These are phyloP conservation scores for Cercospora beticola DNA, from an alignment of 2,329 filamentous ascomycete species.

Conservation along the genomic window DNA sequence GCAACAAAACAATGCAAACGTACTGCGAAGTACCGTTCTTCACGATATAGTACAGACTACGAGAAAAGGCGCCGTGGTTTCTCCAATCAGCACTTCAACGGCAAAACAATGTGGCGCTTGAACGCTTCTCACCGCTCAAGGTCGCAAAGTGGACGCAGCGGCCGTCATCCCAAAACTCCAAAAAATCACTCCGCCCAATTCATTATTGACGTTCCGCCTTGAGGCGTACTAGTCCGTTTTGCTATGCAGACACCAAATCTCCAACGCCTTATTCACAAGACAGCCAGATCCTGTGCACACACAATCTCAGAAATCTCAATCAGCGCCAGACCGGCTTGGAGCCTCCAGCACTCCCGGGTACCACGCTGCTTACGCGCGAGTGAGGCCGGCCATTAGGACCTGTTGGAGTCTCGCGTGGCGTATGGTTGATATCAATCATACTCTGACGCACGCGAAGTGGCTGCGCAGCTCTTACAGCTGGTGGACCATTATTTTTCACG, in stretches of 20 bases:
- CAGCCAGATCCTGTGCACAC: not conserved
- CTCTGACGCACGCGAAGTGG: slow-evolving; percentile 19
- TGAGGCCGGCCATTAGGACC: slow-evolving; percentile 13
- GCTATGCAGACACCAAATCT: not conserved
- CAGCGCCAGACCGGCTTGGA: slow-evolving; percentile 17
- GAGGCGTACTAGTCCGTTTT: not conserved
- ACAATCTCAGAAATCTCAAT: not conserved
- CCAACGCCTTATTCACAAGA: not conserved
- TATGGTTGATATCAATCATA: slow-evolving; percentile 24
- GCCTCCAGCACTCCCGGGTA: slow-evolving; percentile 11
- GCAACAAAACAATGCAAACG: not conserved
- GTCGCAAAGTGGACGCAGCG: not conserved
- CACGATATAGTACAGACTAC: slow-evolving; percentile 5
- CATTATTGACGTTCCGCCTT: not conserved
- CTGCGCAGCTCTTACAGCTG: slow-evolving; percentile 10
- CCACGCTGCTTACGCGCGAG: slow-evolving; percentile 18
- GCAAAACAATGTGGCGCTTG: slow-evolving; percentile 7
- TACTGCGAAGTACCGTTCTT: not conserved
- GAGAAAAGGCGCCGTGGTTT: not conserved
- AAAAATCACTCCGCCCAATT: not conserved
- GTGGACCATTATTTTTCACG: slow-evolving; percentile 46
- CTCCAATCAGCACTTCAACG: not conserved
- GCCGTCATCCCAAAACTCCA: not conserved
- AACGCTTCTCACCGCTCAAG: slow-evolving; percentile 2
- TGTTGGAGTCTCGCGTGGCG: slow-evolving; percentile 15